A percentile compares a stretch with the other conserved stretches of the same genome.
Evolutionary conservation across 768 basidiomycete species (phyloP).

Genomic region (Termitomyces sp.): DNA sequence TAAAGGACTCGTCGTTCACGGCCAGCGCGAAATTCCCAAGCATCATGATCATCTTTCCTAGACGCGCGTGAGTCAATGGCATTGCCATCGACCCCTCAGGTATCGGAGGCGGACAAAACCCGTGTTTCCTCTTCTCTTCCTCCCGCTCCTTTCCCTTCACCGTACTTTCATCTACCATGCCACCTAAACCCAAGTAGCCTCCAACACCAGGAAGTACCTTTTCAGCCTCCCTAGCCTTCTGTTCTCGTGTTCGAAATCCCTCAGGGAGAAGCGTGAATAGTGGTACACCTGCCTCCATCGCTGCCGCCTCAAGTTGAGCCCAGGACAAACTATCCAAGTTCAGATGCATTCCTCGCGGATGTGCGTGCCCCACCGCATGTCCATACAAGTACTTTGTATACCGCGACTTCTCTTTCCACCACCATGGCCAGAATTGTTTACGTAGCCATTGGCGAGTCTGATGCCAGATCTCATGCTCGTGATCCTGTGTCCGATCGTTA

Average conservation of each 20-base stretch:
- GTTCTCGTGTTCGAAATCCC: conserved; percentile 15
- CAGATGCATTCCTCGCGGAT: conserved; percentile 52
- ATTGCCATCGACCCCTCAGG: conserved; percentile 14
- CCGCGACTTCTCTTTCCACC: conserved; percentile 2
- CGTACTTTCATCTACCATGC: background rate
- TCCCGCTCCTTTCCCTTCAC: background rate
- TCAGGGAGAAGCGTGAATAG: conserved; percentile 48
- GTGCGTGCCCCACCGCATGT: conserved; percentile 14
- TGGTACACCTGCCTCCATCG: conserved; percentile 67
- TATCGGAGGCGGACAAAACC: conserved; percentile 6
- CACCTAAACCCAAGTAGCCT: background rate
- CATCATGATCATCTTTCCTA: conserved; percentile 58
- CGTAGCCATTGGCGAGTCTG: conserved; percentile 3
- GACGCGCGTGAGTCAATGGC: conserved; percentile 52
- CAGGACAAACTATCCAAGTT: conserved; percentile 61
- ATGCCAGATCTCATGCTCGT: conserved; percentile 5
- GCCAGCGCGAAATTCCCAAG: conserved; percentile 52
- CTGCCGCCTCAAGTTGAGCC: conserved; percentile 56
- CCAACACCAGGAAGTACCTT: background rate
- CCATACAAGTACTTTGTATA: conserved; percentile 6
- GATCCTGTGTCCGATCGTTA: conserved; percentile 22
- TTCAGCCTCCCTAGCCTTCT: background rate
- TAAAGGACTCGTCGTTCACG: conserved; percentile 22
- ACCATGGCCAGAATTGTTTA: conserved; percentile 9
- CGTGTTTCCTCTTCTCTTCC: conserved; percentile 1